These are phyloP conservation scores for Tetramitus jugosus DNA, from an alignment of 208 protist species.

Conservation along the genomic window DNA sequence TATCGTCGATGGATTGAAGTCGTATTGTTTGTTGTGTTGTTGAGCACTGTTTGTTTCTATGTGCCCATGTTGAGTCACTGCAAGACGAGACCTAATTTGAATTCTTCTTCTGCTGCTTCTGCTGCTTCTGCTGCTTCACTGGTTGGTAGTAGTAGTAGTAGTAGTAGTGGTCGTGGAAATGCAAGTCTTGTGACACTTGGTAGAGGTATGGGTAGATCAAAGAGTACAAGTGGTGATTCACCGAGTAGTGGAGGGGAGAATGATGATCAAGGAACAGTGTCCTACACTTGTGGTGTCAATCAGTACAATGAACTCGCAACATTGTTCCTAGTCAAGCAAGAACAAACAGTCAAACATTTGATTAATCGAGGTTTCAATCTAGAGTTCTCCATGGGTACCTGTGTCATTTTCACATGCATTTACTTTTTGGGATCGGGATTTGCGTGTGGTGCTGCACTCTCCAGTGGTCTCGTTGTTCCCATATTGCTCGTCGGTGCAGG, in stretches of 20 bases:
- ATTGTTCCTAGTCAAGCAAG: not conserved
- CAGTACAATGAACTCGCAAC: not conserved
- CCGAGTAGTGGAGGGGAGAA: no score
- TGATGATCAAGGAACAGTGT: no score
- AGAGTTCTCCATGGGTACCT: not conserved
- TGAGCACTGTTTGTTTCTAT: not conserved
- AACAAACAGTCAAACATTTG: not conserved
- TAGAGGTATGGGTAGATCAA: no score
- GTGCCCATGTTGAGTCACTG: not conserved
- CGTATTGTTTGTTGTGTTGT: not conserved
- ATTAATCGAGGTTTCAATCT: not conserved
- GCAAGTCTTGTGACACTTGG: no score
- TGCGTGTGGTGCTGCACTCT: conserved; percentile 62
- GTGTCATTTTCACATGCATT: not conserved
- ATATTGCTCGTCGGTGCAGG: conserved; percentile 73
- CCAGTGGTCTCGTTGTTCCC: conserved; percentile 71
- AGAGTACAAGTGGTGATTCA: no score
- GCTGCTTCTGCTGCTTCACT: not conserved
- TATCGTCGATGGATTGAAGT: no score
- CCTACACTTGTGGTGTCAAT: not conserved
- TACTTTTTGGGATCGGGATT: not conserved
- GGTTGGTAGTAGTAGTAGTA: not conserved
- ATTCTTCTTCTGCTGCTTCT: no score
- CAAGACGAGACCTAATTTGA: no score
- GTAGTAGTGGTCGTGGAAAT: not conserved